Percentiles rank a stretch among this genome's conserved stretches.
These are phyloP conservation scores for Pseudopyricularia javanii DNA, from an alignment of 2,329 filamentous ascomycete species.

Conservation along the genomic window DNA sequence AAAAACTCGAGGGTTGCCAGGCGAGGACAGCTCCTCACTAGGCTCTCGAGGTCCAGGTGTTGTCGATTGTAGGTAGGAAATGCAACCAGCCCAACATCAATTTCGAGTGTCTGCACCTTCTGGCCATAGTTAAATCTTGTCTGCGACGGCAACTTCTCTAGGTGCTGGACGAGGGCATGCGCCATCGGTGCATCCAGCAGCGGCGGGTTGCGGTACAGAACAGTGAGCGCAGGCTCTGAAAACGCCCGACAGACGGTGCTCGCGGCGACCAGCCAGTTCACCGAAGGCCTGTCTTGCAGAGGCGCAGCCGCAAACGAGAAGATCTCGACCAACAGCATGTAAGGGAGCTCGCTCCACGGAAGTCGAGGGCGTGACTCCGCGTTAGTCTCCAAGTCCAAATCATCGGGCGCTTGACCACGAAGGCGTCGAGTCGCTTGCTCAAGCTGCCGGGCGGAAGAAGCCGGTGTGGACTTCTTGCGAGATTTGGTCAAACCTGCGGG, in stretches of 20 bases:
- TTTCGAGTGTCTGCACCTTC: slow-evolving; percentile 58
- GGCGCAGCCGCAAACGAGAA: slow-evolving; percentile 56
- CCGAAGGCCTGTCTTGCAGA: slow-evolving; percentile 29
- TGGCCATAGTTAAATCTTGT: slow-evolving; percentile 51
- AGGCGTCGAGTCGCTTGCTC: background rate
- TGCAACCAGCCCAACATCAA: slow-evolving; percentile 51
- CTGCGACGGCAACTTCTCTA: slow-evolving; percentile 37
- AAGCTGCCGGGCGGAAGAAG: background rate
- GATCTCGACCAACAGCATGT: slow-evolving; percentile 56
- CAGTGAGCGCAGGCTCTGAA: slow-evolving; percentile 59
- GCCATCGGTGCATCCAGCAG: slow-evolving; percentile 36
- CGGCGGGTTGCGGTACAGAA: slow-evolving; percentile 58
- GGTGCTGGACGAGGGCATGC: slow-evolving; percentile 32
- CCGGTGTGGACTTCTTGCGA: background rate
- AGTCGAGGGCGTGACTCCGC: background rate
- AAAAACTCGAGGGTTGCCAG: slow-evolving; percentile 61
- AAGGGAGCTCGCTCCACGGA: slow-evolving; percentile 17
- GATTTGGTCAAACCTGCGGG: background rate
- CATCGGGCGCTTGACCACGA: background rate
- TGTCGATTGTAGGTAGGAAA: slow-evolving; percentile 38
- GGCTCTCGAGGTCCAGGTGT: slow-evolving; percentile 28
- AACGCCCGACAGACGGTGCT: slow-evolving; percentile 53
- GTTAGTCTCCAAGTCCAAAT: background rate
- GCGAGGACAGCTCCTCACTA: slow-evolving; percentile 54
- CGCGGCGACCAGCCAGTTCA: slow-evolving; percentile 52